These are phyloP conservation scores for Aspergillus novofumigatus DNA, from an alignment of 2,329 filamentous ascomycete genomes.

Conservation along the genomic window DNA sequence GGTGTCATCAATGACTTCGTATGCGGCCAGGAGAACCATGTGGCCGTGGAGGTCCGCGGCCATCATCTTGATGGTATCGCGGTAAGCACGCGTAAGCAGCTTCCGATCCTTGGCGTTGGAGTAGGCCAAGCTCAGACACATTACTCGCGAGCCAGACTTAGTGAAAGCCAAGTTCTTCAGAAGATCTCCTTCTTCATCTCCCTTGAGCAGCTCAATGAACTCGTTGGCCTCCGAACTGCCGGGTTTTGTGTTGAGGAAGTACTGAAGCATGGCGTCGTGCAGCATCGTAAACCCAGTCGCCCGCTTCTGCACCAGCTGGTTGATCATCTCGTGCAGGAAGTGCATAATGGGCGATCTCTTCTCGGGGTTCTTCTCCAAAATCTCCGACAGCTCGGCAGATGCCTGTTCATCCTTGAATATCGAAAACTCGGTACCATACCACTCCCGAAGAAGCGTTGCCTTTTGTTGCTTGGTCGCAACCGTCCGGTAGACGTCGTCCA, in stretches of 20 bases:
- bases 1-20: constrained; percentile 92
- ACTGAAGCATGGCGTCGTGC: constrained; percentile 97
- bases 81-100: constrained; percentile 80
- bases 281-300: constrained; percentile 96
- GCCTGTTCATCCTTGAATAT: constrained; percentile 63
- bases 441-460: constrained; percentile 79
- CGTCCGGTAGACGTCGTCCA: constrained; percentile 92
- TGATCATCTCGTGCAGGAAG: constrained; percentile 80
- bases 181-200: constrained; percentile 84
- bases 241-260: constrained; percentile 74
- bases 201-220: constrained; percentile 85
- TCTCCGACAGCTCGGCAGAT: constrained; percentile 65
- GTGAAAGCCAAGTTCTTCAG: constrained; percentile 97
- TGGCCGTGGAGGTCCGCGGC: constrained; percentile 76
- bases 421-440: constrained; percentile 92
- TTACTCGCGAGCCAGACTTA: constrained; percentile 75
- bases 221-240: constrained; percentile 79
- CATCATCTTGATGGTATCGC: constrained; percentile 82
- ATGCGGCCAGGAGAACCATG: constrained; percentile 75
- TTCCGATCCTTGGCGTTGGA: constrained; percentile 91
- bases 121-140: constrained; percentile 76
- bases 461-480: constrained; percentile 85
- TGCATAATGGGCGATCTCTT: constrained; percentile 86
- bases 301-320: constrained; percentile 91
- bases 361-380: constrained; percentile 72